A percentile compares a stretch with the other conserved stretches of the same genome.
These are phyloP conservation scores for Myxozyma geophila DNA, from an alignment of 805 yeast species.

Conservation along the genomic window DNA sequence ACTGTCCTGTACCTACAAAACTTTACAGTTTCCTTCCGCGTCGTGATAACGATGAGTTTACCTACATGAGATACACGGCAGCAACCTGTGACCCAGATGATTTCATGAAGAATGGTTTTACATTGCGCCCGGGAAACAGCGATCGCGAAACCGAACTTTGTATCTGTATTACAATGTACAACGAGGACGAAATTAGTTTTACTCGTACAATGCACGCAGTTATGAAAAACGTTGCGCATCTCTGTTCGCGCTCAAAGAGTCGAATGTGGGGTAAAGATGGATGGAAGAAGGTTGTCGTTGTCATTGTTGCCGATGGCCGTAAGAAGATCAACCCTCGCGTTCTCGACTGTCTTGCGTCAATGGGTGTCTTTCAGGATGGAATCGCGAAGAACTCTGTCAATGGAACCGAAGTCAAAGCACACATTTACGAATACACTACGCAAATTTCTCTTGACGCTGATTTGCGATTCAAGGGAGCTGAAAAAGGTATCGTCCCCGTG, in stretches of 20 bases:
- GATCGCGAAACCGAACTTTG: conserved; percentile 92
- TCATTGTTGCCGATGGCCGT: conserved; percentile 93
- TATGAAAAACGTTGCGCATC: conserved; percentile 86
- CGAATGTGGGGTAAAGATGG: conserved; percentile 94
- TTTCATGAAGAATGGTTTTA: conserved; percentile 77
- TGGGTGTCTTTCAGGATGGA: conserved; percentile 97
- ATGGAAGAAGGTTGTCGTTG: conserved; percentile 95
- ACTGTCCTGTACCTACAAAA: conserved; percentile 93
- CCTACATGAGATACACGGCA: conserved; percentile 96
- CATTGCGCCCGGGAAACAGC: conserved; percentile 80
- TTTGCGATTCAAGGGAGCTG: conserved; percentile 86
- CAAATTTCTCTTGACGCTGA: conserved; percentile 91
- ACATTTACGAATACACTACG: conserved; percentile 92
- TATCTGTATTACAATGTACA: conserved; percentile 95
- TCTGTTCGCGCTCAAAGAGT: conserved; percentile 79
- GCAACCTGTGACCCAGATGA: conserved; percentile 93
- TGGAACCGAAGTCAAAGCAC: conserved; percentile 89
- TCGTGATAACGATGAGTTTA: conserved; percentile 88
- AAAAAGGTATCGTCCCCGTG: conserved; percentile 89
- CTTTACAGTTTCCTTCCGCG: conserved; percentile 81
- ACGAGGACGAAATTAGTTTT: conserved; percentile 87
- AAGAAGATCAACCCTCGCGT: conserved; percentile 83
- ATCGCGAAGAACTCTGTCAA: conserved; percentile 94
- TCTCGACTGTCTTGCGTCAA: conserved; percentile 84
- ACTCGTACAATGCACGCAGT: conserved; percentile 95